A percentile compares a stretch with the other conserved stretches of the same genome.
Evolutionary conservation across 2,329 filamentous ascomycete species (phyloP).

Genomic region (Fusarium poae): DNA sequence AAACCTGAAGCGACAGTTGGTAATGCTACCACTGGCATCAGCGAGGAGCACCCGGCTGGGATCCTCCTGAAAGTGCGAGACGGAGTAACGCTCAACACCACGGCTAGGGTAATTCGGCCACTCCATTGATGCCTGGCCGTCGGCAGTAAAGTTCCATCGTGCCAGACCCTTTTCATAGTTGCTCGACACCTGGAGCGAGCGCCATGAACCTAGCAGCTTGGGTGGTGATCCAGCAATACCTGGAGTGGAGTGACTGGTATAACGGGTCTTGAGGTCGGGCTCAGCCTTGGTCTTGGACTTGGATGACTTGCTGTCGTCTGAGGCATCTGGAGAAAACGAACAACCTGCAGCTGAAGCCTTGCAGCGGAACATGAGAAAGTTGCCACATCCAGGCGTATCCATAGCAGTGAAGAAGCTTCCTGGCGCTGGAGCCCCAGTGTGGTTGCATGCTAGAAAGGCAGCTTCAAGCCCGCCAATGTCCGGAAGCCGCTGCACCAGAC

Average conservation of each 20-base stretch:
- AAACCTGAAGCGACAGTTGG: constrained; percentile 3
- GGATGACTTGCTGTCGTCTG: not conserved
- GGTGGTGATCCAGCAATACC: not conserved
- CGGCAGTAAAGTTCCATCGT: constrained; percentile 2
- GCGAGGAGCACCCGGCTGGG: not conserved
- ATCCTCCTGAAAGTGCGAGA: not conserved
- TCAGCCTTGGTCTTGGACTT: not conserved
- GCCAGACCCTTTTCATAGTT: constrained; percentile 5
- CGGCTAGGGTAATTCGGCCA: constrained; percentile 2
- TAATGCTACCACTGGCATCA: not conserved
- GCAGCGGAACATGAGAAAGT: constrained; percentile 13
- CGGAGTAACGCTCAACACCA: not conserved
- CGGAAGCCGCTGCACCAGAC: constrained; percentile 6
- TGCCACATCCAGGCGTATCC: constrained; percentile 2
- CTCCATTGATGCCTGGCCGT: not conserved
- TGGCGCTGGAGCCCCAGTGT: not conserved
- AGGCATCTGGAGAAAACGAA: not conserved
- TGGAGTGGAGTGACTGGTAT: not conserved
- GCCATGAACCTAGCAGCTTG: not conserved
- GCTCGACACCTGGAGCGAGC: not conserved
- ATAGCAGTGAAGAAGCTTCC: constrained; percentile 7
- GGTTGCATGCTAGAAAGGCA: constrained; percentile 3
- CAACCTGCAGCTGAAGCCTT: not conserved
- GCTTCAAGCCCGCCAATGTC: not conserved
- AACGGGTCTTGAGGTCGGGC: not conserved